These are phyloP conservation scores for Chaetomidium leptoderma DNA, from an alignment of 495 filamentous ascomycete genomes.

Conservation along the genomic window DNA sequence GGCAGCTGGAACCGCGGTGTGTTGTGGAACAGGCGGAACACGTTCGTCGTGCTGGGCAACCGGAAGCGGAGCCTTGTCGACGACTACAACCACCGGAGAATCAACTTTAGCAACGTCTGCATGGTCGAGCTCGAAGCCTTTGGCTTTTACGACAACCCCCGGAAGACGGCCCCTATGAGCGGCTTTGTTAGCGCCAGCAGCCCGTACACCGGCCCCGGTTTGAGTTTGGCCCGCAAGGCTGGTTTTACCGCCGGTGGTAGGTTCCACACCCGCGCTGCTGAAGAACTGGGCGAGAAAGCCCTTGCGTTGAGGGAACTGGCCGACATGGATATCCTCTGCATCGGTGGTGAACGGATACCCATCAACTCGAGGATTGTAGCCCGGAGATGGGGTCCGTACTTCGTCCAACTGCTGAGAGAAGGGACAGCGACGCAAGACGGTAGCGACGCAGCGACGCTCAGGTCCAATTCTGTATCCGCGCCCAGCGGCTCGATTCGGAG, in stretches of 20 bases:
- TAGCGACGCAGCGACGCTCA: conserved; percentile 44
- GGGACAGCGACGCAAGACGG: conserved; percentile 58
- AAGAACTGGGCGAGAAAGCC: conserved; percentile 79
- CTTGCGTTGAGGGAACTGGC: conserved; percentile 75
- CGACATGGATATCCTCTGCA: conserved; percentile 95
- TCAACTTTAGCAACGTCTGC: conserved; percentile 95
- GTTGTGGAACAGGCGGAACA: conserved; percentile 85
- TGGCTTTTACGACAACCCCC: conserved; percentile 91
- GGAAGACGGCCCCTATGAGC: conserved; percentile 68
- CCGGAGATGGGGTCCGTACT: conserved; percentile 89
- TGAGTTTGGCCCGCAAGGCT: conserved; percentile 56
- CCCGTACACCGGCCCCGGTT: conserved; percentile 49
- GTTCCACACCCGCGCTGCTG: conserved; percentile 60
- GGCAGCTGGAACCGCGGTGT: conserved; percentile 97
- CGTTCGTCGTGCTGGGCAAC: conserved; percentile 92
- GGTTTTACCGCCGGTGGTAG: conserved; percentile 68
- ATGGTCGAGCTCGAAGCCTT: conserved; percentile 96
- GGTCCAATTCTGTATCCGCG: conserved; percentile 38
- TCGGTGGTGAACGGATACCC: conserved; percentile 84
- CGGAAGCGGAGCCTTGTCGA: conserved; percentile 91
- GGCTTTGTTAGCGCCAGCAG: conserved; percentile 77
- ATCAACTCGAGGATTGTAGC: conserved; percentile 87
- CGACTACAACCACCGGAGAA: conserved; percentile 94
- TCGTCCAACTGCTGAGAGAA: conserved; percentile 82
- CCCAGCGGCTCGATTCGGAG: conserved; percentile 54